Base-by-base conservation (phyloP, 192 early-diverging fungal genomes). In the Linnemannia schmuckeri region DNA sequence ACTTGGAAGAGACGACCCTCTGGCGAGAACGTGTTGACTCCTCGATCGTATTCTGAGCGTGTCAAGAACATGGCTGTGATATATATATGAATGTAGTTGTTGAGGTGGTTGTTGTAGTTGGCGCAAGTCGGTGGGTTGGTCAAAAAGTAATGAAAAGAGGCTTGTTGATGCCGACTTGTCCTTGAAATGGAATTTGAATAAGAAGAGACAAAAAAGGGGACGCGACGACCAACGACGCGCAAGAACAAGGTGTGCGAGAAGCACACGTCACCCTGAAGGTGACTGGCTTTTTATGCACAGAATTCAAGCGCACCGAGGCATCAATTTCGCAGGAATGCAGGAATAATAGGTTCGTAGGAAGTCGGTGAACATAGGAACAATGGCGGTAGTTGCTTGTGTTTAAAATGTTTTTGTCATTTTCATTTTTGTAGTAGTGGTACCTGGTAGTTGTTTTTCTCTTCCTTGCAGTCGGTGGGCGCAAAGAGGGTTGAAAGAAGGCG, bases 1-100 rank as follows among this genome's bases (percentile, higher is more conserved):
- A 99, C 99, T 90, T 99, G 99, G 94, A 99, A 99, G 72, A 99
- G 92, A 87, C 99, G 97, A 76, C 99, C 99, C 90, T 99, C 99
- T 70, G 99, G 99, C 37, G 97, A 98, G 90, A 99, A 99, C 68
- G 99, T 99, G 90, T 99, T 99, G 83, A 99, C 99, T 68, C 99
- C 99, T 77, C 98, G 96, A 91, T 99, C 98, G 91, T 99, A 99
- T 93, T 99, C 98, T 79, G 95, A 96, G 80, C 97, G 96, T 80
- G 93, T 94, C 68, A 95, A 85, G 87, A 94, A 94, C 93, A 94
- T 94, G 55, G 63, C 84, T 75, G 55, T 49, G 15, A 33, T 55
- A 30, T 73, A 30, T 73, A 75, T 80, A 37, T 35, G 24, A 35
- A 49, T 61, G 41, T 75, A 37, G 27, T 20, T 30, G 17, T 42